These are phyloP conservation scores for Fraxinus angustifolia DNA, from an alignment of 305 asterid species.

Conservation along the genomic window DNA sequence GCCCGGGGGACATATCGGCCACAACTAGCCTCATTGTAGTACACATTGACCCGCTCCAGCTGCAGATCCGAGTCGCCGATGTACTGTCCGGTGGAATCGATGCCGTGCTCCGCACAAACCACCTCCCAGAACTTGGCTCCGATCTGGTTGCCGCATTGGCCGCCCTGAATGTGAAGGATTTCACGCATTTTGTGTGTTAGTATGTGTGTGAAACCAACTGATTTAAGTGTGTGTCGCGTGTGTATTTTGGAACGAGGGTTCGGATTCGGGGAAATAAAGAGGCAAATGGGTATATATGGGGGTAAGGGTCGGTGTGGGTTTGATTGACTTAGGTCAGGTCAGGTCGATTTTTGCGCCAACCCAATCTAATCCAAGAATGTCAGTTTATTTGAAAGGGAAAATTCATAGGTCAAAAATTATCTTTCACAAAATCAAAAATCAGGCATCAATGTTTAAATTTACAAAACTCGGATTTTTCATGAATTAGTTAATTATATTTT, in stretches of 20 bases:
- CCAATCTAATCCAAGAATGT: no score
- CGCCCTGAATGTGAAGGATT: conserved; percentile 45
- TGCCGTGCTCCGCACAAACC: conserved; percentile 45
- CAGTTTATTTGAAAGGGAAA: no score
- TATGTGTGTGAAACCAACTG: conserved; percentile 6
- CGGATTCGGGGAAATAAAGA: not conserved
- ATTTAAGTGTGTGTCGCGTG: conserved; percentile 10
- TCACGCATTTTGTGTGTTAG: conserved; percentile 31
- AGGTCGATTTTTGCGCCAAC: no score
- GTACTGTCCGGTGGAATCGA: conserved; percentile 48
- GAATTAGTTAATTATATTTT: no score
- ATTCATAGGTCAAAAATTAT: no score
- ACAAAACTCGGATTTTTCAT: no score
- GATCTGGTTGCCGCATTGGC: conserved; percentile 50
- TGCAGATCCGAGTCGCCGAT: conserved; percentile 41
- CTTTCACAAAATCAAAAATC: no score
- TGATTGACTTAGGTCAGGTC: no score
- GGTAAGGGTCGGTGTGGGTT: not conserved
- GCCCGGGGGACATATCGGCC: conserved; percentile 48
- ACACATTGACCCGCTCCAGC: conserved; percentile 50
- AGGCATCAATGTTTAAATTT: no score
- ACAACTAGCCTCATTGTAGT: conserved; percentile 51
- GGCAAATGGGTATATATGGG: not conserved
- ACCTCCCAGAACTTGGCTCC: conserved; percentile 39
- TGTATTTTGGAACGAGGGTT: not conserved